phyloP scores from a whole-genome alignment of 2,329 filamentous ascomycete species.

The Neopestalotiopsis sp. region DNA sequence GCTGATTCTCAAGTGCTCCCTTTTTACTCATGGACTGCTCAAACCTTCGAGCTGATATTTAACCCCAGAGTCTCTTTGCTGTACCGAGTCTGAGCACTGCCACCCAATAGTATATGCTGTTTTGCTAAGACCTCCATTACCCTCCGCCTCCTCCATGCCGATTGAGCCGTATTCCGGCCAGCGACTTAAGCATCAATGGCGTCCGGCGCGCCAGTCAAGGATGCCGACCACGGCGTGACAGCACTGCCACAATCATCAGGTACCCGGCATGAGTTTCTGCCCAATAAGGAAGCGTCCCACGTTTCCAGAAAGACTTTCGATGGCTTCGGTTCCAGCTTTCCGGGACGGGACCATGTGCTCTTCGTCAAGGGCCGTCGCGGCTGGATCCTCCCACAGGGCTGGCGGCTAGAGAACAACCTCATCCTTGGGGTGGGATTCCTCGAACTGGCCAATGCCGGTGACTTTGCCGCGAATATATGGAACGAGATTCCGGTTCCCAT shows the following conservation, averaged over 20 bases:
- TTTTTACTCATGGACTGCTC: not conserved
- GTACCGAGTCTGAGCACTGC: not conserved
- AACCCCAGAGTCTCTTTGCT: slow-evolving; percentile 1
- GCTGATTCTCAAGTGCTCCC: not conserved
- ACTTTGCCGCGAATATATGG: slow-evolving; percentile 64
- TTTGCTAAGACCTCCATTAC: not conserved
- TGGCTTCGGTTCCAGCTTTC: not conserved
- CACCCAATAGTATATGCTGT: not conserved
- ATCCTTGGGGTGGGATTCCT: slow-evolving; percentile 52
- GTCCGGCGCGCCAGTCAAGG: not conserved
- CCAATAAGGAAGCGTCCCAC: not conserved
- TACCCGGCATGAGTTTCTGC: not conserved
- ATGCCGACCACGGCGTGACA: not conserved
- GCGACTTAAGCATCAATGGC: not conserved
- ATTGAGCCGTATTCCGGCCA: not conserved
- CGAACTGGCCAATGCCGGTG: slow-evolving; percentile 59
- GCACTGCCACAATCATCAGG: slow-evolving; percentile 9
- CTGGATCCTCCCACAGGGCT: not conserved
- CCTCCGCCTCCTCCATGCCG: not conserved
- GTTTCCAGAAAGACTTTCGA: not conserved
- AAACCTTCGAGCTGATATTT: not conserved
- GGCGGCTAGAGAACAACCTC: slow-evolving; percentile 33
- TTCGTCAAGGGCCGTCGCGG: slow-evolving; percentile 4
- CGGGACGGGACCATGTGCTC: slow-evolving; percentile 2
- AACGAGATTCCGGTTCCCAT: slow-evolving; percentile 54